A percentile compares a stretch with the other conserved stretches of the same genome.
phyloP scores from a whole-genome alignment of 2,329 filamentous ascomycete genomes.

The Fusarium sp. region DNA sequence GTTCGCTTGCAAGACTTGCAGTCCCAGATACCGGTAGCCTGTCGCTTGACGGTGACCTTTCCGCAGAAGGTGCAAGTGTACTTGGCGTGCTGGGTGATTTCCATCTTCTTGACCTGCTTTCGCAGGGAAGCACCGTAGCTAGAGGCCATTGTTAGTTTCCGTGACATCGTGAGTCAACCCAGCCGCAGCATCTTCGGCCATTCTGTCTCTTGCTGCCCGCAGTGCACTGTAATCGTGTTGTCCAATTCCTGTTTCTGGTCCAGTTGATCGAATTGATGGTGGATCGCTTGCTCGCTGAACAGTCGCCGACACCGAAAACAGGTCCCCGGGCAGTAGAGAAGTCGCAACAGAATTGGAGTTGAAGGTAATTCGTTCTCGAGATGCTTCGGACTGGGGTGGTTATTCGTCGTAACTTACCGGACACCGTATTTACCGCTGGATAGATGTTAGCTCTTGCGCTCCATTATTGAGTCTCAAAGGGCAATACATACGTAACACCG shows the following conservation, averaged over 20 bases:
- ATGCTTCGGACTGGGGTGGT: slow-evolving; percentile 24
- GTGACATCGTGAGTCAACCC: slow-evolving; percentile 10
- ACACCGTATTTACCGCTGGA: slow-evolving; percentile 88
- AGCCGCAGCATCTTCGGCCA: slow-evolving; percentile 6
- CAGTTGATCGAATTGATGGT: slow-evolving; percentile 3
- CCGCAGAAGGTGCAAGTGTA: slow-evolving; percentile 99
- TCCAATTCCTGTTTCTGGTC: slow-evolving; percentile 2
- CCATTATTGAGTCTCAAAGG: slow-evolving; percentile 15
- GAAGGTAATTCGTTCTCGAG: slow-evolving; percentile 36
- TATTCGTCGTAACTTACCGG: slow-evolving; percentile 72
- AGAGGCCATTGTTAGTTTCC: slow-evolving; percentile 48
- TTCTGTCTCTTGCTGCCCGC: slow-evolving; percentile 15
- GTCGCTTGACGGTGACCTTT: slow-evolving; percentile 92
- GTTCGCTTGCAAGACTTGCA: slow-evolving; percentile 97
- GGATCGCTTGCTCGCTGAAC: slow-evolving; percentile 6
- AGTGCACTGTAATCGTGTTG: slow-evolving; percentile 14
- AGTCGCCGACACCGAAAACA: slow-evolving; percentile 8
- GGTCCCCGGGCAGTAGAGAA: slow-evolving; percentile 5
- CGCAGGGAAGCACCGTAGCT: slow-evolving; percentile 99
- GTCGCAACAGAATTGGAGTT: slow-evolving; percentile 30
- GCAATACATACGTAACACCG: slow-evolving; percentile 79
- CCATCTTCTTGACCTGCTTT: slow-evolving; percentile 98
- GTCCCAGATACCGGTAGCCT: slow-evolving; percentile 95
- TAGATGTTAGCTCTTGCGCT: slow-evolving; percentile 48
- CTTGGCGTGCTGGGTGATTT: slow-evolving; percentile 97